A percentile compares a stretch with the other conserved stretches of the same genome.
Conservation (phyloP, 2,329 filamentous ascomycete species). For the Diaporthe sp. region DNA sequence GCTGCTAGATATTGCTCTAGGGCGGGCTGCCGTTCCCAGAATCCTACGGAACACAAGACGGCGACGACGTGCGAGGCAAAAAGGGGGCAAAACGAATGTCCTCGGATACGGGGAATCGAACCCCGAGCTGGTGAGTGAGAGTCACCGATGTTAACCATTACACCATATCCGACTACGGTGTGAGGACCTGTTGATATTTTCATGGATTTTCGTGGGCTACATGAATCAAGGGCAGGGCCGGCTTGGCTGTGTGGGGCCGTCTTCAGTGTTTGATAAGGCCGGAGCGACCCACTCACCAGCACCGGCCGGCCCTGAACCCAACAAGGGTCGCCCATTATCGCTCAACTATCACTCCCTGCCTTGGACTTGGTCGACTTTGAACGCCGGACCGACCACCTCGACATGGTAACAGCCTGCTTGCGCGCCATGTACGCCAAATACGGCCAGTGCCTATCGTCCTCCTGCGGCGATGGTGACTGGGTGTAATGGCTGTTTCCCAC, state of each 20-base stretch:
- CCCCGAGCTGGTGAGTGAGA: slow-evolving; percentile 42
- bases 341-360: slow-evolving; percentile 1
- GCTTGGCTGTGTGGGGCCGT: background rate
- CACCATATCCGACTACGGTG: slow-evolving; percentile 41
- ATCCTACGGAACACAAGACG: background rate
- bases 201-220: background rate
- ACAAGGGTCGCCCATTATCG: background rate
- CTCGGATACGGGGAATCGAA: slow-evolving; percentile 43
- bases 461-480: background rate
- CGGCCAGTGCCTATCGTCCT: slow-evolving; percentile 30
- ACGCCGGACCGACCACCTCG: slow-evolving; percentile 38
- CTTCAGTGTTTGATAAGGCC: too few species aligned
- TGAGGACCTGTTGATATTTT: slow-evolving; percentile 18
- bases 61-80: background rate
- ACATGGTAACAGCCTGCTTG: slow-evolving; percentile 38
- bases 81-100: background rate
- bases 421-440: slow-evolving; percentile 38
- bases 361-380: slow-evolving; percentile 20
- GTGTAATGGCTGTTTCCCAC: background rate
- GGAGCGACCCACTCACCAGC: background rate
- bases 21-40: background rate
- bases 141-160: slow-evolving; percentile 42
- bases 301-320: background rate
- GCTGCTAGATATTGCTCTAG: background rate
- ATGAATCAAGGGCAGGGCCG: slow-evolving; percentile 16